Base-by-base conservation (phyloP, 148 eudicot genomes). In the Diospyros lotus region DNA sequence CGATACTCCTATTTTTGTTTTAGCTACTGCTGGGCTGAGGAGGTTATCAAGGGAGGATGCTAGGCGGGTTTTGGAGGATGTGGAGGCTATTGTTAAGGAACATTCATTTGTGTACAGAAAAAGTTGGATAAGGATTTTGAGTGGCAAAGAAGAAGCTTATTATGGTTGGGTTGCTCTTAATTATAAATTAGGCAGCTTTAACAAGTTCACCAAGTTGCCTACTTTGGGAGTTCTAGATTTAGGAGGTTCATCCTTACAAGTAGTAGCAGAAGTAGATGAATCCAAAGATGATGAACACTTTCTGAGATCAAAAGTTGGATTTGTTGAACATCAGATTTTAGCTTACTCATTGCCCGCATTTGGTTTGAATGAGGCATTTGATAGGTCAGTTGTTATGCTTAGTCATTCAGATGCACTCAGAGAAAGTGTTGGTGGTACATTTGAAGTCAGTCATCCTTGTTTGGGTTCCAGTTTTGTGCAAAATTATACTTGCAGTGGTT, bases 181-280 rank as follows among this genome's bases (percentile, higher is more conserved):
- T 72, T 91, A 86, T 72, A 86, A 82, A 78, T 83, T 82, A 87
- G 94, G 94, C 56, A 68, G 73, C 55, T 81, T 93, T 68, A 81
- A 76, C 43, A 83, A 79, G 65, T 68, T 86, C 3, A 79, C 78
- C 4, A 79, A 77, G 54, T 68, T 70, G 66, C 67, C 86, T n/a
- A 80, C 91, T 2, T 75, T 91, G 63, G 92, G 98, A 53, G 91
- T 89, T 80, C 90, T 91, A 58, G 98, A 93, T 88, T 74, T 93
- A 55, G 98, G 98, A 69, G 98, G 98, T 74, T 93, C 98, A 5
- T 93, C 98, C 6, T 81, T 93, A 86, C 96, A 93, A 68, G 83
- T 93, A 66, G 94, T 87, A 62, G 72, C 81, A 17, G 92, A 88
- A 78, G 77, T 75, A 43, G 81, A 83, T 69, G 68, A 64, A 15